Percentiles rank a stretch among this genome's conserved stretches.
Evolutionary conservation across 352 stramenopile genomes (phyloP).

Genomic region (Halophytophthora polymorphica): DNA sequence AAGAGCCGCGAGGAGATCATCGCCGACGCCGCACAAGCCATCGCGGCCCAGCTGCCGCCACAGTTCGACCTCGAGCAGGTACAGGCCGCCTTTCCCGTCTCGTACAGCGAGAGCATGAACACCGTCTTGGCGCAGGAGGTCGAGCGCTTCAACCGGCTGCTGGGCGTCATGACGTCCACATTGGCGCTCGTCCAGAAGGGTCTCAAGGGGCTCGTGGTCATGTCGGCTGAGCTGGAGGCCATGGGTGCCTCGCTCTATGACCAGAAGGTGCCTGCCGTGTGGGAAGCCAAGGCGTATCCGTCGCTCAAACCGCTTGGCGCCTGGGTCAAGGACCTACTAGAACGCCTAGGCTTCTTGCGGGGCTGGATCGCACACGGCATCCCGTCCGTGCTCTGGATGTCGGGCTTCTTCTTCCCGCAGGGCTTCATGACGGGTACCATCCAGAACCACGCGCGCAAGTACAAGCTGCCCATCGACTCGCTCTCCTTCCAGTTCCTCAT

Average conservation of each 20-base stretch:
- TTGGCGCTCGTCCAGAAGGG: conserved; percentile 85
- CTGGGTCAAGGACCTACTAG: conserved; percentile 88
- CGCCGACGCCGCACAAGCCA: conserved; percentile 74
- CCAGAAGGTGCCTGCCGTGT: conserved; percentile 83
- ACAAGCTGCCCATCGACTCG: conserved; percentile 84
- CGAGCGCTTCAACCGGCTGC: conserved; percentile 88
- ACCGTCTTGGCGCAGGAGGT: conserved; percentile 91
- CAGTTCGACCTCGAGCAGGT: conserved; percentile 87
- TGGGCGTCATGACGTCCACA: conserved; percentile 79
- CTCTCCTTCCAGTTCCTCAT: conserved; percentile 82
- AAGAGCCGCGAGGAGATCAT: conserved; percentile 89
- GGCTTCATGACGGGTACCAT: conserved; percentile 91
- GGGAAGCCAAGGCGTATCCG: conserved; percentile 89
- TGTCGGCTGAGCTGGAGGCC: conserved; percentile 82
- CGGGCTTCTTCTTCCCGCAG: conserved; percentile 92
- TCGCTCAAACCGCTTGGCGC: conserved; percentile 87
- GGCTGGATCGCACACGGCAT: conserved; percentile 79
- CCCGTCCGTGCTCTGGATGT: conserved; percentile 88
- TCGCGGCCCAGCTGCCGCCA: conserved; percentile 69
- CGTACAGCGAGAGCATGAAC: conserved; percentile 91
- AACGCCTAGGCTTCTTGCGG: conserved; percentile 64
- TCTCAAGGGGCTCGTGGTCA: conserved; percentile 86
- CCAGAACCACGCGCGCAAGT: conserved; percentile 90
- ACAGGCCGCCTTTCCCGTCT: conserved; percentile 80
- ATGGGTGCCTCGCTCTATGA: conserved; percentile 87